Percentiles rank a stretch among this genome's conserved stretches.
Evolutionary conservation across 768 basidiomycete genomes (phyloP).

Genomic region (Tricholoma hemisulphureum): DNA sequence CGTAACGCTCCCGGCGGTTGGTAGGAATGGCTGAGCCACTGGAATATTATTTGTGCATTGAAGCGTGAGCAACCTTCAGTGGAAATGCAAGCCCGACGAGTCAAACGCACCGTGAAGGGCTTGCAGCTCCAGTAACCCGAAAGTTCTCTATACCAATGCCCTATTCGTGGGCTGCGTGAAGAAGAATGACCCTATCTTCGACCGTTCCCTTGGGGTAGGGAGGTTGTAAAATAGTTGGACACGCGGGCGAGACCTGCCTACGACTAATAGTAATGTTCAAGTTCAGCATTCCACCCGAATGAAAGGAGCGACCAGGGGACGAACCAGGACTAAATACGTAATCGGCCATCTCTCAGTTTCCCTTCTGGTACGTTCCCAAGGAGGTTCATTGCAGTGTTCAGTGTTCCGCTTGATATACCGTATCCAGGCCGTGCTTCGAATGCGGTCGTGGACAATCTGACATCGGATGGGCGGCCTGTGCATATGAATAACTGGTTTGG

Average conservation of each 20-base stretch:
- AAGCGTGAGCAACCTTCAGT: neutral
- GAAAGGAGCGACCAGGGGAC: neutral
- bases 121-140: constrained; percentile 41
- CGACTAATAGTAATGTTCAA: neutral
- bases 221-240: constrained; percentile 38
- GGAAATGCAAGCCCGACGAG: neutral
- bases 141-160: constrained; percentile 46
- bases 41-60: neutral
- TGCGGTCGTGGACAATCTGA: constrained; percentile 57
- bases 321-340: constrained; percentile 45
- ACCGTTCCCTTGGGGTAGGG: constrained; percentile 34
- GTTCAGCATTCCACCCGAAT: too few relatives aligned
- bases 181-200: constrained; percentile 36
- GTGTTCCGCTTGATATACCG: constrained; percentile 66
- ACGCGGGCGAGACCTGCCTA: constrained; percentile 15
- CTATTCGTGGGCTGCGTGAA: constrained; percentile 42
- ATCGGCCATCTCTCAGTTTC: constrained; percentile 28
- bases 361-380: constrained; percentile 40
- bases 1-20: constrained; percentile 51
- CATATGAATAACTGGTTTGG: neutral
- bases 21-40: constrained; percentile 10
- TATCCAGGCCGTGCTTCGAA: constrained; percentile 43
- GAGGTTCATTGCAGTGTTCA: constrained; percentile 37
- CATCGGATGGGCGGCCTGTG: constrained; percentile 27
- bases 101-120: constrained; percentile 20